A percentile compares a stretch with the other conserved stretches of the same genome.
phyloP scores from a whole-genome alignment of 129 eudicot genomes.

The Scalesia atractyloides region DNA sequence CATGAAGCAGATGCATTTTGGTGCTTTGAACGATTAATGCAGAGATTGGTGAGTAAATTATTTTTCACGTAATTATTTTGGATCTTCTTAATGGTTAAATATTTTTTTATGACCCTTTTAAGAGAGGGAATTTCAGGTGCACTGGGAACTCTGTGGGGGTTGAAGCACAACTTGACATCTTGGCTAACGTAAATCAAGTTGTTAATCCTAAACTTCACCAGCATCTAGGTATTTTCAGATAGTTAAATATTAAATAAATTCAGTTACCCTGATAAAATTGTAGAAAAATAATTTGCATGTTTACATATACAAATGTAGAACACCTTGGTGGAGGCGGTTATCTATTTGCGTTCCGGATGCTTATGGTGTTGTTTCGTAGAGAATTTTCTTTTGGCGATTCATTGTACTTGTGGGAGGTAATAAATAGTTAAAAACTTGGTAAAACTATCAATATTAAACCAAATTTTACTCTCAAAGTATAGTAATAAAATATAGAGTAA shows the following conservation, averaged over 20 bases:
- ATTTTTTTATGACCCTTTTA: conserved; percentile 26
- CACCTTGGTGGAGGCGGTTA: conserved; percentile 92
- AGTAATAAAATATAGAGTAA: neutral
- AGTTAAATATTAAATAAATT: neutral
- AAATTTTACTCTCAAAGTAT: neutral
- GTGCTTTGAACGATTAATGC: conserved; percentile 99
- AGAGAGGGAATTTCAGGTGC: conserved; percentile 89
- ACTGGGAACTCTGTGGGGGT: conserved; percentile 76
- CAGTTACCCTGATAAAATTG: neutral
- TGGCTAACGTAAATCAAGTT: conserved; percentile 69
- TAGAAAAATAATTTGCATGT: neutral
- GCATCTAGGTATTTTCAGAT: conserved; percentile 58
- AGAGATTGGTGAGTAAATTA: conserved; percentile 62
- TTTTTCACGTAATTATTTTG: neutral
- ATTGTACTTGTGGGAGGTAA: conserved; percentile 96
- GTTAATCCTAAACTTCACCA: conserved; percentile 85
- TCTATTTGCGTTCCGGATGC: conserved; percentile 95
- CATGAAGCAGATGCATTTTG: conserved; percentile 98
- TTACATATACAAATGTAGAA: conserved; percentile 46
- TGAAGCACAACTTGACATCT: conserved; percentile 60
- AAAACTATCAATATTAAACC: neutral
- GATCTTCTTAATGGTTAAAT: neutral
- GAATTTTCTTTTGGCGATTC: conserved; percentile 97
- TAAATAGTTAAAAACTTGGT: neutral
- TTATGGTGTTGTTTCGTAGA: conserved; percentile 93